Evolutionary conservation across 495 filamentous ascomycete genomes (phyloP).

Genomic region (Penicillium bialowiezense): DNA sequence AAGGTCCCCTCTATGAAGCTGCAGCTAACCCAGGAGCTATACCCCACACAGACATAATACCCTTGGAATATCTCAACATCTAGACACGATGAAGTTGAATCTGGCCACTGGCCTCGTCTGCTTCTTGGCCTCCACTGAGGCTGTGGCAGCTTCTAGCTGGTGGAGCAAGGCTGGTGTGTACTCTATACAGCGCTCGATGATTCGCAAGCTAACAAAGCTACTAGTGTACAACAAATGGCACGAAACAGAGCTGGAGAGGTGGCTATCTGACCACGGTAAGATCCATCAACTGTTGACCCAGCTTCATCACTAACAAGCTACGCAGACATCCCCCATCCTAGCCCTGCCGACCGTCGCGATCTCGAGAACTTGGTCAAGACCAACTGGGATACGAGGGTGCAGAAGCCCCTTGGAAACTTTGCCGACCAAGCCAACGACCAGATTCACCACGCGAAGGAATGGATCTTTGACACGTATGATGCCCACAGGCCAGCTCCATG

Average conservation of each 20-base stretch:
- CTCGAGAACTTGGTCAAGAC: conserved; percentile 79
- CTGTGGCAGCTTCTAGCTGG: conserved; percentile 69
- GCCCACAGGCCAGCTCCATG: background rate
- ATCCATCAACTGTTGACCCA: background rate
- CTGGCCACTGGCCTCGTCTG: conserved; percentile 65
- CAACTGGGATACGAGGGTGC: conserved; percentile 76
- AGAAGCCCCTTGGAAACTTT: conserved; percentile 70
- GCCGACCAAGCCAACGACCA: conserved; percentile 70
- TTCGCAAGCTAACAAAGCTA: conserved; percentile 10
- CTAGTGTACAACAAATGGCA: conserved; percentile 98
- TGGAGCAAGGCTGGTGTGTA: conserved; percentile 77
- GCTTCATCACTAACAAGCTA: conserved; percentile 6
- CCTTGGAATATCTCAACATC: no score
- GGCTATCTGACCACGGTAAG: conserved; percentile 81
- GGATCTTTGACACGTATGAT: conserved; percentile 89
- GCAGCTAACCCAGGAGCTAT: no score
- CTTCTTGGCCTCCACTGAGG: conserved; percentile 63
- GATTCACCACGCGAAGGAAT: conserved; percentile 72
- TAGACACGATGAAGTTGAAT: conserved; percentile 67
- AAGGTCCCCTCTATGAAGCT: no score
- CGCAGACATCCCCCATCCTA: conserved; percentile 77
- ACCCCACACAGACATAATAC: no score
- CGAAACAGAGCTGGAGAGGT: conserved; percentile 93
- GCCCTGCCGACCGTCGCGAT: conserved; percentile 79
- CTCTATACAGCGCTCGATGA: background rate